Percentiles rank a stretch among this genome's conserved stretches.
phyloP scores from a whole-genome alignment of 257 asterid species.

The Jacaranda copaia region DNA sequence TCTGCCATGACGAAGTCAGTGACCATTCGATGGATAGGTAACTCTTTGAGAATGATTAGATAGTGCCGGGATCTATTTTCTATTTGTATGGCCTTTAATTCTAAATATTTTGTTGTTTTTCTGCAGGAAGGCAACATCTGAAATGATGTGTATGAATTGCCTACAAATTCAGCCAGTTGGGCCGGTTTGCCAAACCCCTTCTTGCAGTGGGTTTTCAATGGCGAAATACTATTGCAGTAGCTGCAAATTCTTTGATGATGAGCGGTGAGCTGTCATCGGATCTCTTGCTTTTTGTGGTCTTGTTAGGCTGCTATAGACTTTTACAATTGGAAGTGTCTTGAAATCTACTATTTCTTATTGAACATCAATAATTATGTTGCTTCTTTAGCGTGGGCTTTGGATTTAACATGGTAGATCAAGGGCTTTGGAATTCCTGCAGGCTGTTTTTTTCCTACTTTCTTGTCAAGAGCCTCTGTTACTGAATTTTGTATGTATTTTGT shows the following conservation, averaged over 20 bases:
- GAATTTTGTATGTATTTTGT: too few species aligned
- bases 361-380: constrained; percentile 3
- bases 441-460: too few species aligned
- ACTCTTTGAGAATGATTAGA: not conserved
- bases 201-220: constrained; percentile 83
- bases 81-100: not conserved
- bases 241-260: constrained; percentile 96
- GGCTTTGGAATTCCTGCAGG: too few species aligned
- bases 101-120: not conserved
- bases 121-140: constrained; percentile 93
- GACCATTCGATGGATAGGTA: constrained; percentile 99
- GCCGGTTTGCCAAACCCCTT: constrained; percentile 75
- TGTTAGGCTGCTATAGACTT: constrained; percentile 3
- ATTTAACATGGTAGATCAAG: not conserved
- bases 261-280: constrained; percentile 60
- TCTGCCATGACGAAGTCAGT: constrained; percentile 97
- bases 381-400: not conserved
- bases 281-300: constrained; percentile 11
- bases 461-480: too few species aligned
- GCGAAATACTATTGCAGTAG: constrained; percentile 95
- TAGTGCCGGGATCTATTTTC: too few species aligned
- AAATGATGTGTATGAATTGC: constrained; percentile 98
- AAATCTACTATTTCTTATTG: not conserved
- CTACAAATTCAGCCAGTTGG: constrained; percentile 87
- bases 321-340: not conserved